Conservation (phyloP, 2,329 filamentous ascomycete species). For the Talaromyces sp. region DNA sequence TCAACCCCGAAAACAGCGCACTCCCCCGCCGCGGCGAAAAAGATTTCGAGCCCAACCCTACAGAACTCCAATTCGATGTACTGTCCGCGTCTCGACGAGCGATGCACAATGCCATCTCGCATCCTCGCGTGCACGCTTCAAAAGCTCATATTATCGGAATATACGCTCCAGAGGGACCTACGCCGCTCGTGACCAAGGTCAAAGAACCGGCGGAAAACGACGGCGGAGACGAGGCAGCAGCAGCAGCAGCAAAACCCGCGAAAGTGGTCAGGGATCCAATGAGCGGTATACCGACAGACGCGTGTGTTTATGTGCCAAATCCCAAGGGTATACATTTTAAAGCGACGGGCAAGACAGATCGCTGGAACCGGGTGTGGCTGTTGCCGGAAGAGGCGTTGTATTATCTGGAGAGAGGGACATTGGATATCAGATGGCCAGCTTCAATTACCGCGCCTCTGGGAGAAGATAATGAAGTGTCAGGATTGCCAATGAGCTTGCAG, state of each 20-base stretch:
- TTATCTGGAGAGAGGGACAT: constrained; percentile 75
- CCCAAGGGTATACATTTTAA: constrained; percentile 68
- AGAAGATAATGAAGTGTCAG: constrained; percentile 52
- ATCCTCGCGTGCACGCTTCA: constrained; percentile 67
- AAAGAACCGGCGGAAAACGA: constrained; percentile 5
- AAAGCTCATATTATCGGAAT: constrained; percentile 64
- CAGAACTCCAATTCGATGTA: constrained; percentile 69
- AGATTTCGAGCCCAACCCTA: constrained; percentile 93
- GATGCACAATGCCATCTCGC: constrained; percentile 81
- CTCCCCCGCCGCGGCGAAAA: constrained; percentile 91
- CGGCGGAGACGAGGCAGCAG: constrained; percentile 2
- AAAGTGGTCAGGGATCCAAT: constrained; percentile 13
- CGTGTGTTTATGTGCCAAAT: constrained; percentile 62
- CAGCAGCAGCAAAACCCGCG: constrained; percentile 10
- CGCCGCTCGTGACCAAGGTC: constrained; percentile 9
- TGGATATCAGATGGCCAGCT: constrained; percentile 81
- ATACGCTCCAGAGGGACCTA: constrained; percentile 61
- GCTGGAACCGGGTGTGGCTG: constrained; percentile 68
- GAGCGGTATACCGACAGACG: constrained; percentile 21
- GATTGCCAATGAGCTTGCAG: constrained; percentile 83
- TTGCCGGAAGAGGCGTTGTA: constrained; percentile 89
- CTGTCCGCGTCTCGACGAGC: constrained; percentile 77
- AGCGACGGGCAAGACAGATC: constrained; percentile 68
- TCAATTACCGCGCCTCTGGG: constrained; percentile 23
- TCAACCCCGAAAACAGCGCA: constrained; percentile 32